A percentile compares a stretch with the other conserved stretches of the same genome.
phyloP scores from a whole-genome alignment of 768 basidiomycete species.

The Tremella yokohamensis region DNA sequence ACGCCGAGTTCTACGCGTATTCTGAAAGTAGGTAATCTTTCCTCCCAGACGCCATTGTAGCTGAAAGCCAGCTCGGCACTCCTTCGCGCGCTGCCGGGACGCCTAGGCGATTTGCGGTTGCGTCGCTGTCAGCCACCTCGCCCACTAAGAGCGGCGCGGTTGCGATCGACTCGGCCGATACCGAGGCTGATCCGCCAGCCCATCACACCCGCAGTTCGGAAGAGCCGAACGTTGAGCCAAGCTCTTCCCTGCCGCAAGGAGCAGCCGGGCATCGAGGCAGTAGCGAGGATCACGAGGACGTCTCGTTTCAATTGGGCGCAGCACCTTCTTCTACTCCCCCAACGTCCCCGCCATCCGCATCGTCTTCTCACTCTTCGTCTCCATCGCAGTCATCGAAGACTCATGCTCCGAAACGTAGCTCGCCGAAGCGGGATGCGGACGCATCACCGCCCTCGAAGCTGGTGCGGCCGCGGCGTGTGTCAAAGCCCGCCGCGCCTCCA shows the following conservation, averaged over 20 bases:
- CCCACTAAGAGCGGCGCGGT: not conserved
- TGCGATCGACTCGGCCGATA: not conserved
- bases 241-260: not conserved
- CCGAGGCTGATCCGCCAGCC: constrained; percentile 17
- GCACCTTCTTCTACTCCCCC: not conserved
- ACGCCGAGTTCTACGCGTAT: too few relatives aligned
- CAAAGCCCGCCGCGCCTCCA: not conserved
- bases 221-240: not conserved
- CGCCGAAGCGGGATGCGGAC: constrained; percentile 5
- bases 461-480: not conserved
- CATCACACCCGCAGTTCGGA: constrained; percentile 17
- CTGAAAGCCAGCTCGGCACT: constrained; percentile 16
- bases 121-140: not conserved
- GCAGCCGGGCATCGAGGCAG: constrained; percentile 16
- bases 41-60: too few relatives aligned
- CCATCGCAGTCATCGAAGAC: not conserved
- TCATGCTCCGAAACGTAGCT: not conserved
- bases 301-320: constrained; percentile 20
- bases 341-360: not conserved
- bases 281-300: constrained; percentile 34
- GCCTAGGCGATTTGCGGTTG: not conserved
- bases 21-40: too few relatives aligned
- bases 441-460: not conserved
- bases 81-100: constrained; percentile 11
- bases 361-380: not conserved